Evolutionary conservation across 2,329 filamentous ascomycete species (phyloP).

Genomic region (Apiospora pterosperma): DNA sequence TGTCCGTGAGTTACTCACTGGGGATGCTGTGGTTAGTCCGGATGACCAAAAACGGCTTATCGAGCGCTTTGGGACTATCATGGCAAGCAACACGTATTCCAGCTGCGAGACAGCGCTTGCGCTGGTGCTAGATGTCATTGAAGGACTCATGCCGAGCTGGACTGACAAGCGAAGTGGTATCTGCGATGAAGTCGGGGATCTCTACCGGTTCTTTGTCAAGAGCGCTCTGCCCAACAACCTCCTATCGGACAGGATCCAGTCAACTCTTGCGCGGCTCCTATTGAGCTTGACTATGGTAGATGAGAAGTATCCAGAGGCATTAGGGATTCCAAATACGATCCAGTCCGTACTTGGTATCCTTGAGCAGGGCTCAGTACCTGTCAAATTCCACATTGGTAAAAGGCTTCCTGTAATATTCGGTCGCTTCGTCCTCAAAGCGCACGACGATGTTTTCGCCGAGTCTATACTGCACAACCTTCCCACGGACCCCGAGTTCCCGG

Average conservation of each 20-base stretch:
- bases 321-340: constrained; percentile 56
- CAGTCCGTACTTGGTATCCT: constrained; percentile 75
- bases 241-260: constrained; percentile 67
- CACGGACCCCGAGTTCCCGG: constrained; percentile 63
- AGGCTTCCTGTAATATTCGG: constrained; percentile 73
- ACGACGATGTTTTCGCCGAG: constrained; percentile 82
- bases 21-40: constrained; percentile 47
- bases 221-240: constrained; percentile 63
- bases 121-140: constrained; percentile 65
- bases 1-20: constrained; percentile 49
- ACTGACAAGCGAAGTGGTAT: constrained; percentile 55
- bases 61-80: constrained; percentile 47
- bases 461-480: constrained; percentile 73
- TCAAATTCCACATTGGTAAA: constrained; percentile 73
- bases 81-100: constrained; percentile 58
- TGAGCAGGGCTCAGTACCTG: constrained; percentile 58
- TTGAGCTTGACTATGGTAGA: constrained; percentile 65
- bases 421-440: constrained; percentile 75
- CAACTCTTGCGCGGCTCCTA: constrained; percentile 64
- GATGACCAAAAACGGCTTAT: constrained; percentile 46
- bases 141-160: constrained; percentile 63
- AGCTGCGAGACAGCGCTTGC: constrained; percentile 72
- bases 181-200: constrained; percentile 63
- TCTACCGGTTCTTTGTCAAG: constrained; percentile 77
- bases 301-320: constrained; percentile 61